phyloP scores from a whole-genome alignment of 768 basidiomycete genomes.

The Cystobasidium ongulense region DNA sequence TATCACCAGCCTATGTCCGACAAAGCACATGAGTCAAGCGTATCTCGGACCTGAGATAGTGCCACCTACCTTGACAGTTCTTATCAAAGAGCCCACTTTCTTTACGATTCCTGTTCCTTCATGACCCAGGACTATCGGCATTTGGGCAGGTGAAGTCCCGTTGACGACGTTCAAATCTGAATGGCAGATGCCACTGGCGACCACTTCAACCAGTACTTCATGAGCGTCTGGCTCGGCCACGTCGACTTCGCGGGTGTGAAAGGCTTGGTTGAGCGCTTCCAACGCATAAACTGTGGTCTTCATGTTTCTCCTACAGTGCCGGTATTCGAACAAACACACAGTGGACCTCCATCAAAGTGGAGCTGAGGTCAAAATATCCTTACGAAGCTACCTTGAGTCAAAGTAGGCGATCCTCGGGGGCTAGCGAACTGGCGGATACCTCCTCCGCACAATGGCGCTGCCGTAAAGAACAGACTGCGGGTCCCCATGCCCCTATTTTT shows the following conservation, averaged over 20 bases:
- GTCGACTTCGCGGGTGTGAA: background rate
- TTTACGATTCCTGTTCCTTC: conserved; percentile 38
- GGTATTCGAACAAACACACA: background rate
- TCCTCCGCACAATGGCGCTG: too few relatives aligned
- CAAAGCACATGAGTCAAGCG: background rate
- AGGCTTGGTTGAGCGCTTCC: background rate
- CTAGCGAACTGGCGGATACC: too few relatives aligned
- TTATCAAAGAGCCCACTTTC: conserved; percentile 44
- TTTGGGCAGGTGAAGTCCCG: conserved; percentile 17
- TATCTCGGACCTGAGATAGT: background rate
- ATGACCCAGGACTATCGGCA: conserved; percentile 33
- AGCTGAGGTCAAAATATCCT: too few relatives aligned
- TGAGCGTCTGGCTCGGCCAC: background rate
- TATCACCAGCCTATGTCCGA: background rate
- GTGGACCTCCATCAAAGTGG: background rate
- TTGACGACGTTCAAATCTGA: background rate
- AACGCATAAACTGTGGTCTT: background rate
- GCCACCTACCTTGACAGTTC: conserved; percentile 44
- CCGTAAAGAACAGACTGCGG: too few relatives aligned
- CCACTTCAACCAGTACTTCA: background rate
- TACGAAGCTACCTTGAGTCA: too few relatives aligned
- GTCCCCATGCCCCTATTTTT: too few relatives aligned
- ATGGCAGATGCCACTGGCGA: background rate
- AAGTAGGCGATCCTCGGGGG: too few relatives aligned
- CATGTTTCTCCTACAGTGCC: background rate